These are phyloP conservation scores for Candida pseudofarinosa DNA, from an alignment of 805 yeast species.

Conservation along the genomic window DNA sequence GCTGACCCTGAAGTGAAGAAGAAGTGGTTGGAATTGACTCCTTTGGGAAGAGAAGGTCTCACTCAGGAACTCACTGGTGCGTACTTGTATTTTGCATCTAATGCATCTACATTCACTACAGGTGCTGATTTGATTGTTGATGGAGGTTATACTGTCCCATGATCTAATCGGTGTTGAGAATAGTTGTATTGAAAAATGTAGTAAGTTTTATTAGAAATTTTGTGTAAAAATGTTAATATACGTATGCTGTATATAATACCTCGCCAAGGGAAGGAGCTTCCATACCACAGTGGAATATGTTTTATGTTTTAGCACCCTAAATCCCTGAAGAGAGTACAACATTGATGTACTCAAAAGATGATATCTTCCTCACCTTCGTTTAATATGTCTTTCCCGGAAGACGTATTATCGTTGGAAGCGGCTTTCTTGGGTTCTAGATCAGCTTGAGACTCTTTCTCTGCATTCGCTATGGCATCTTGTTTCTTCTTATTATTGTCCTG, in stretches of 20 bases:
- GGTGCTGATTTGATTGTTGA: slow-evolving; percentile 44
- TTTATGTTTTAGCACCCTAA: too few relatives aligned
- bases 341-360: slow-evolving; percentile 21
- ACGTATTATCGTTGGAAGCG: slow-evolving; percentile 16
- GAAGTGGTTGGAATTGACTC: slow-evolving; percentile 39
- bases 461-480: slow-evolving; percentile 8
- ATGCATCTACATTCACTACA: slow-evolving; percentile 41
- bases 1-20: slow-evolving; percentile 28
- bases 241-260: neutral
- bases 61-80: slow-evolving; percentile 45
- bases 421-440: slow-evolving; percentile 26
- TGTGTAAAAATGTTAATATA: slow-evolving; percentile 1
- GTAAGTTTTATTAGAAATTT: neutral
- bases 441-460: slow-evolving; percentile 19
- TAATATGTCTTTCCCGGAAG: slow-evolving; percentile 22
- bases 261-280: neutral
- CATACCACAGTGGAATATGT: neutral
- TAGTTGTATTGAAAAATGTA: neutral
- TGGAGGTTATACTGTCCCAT: slow-evolving; percentile 43
- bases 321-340: neutral
- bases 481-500: slow-evolving; percentile 36
- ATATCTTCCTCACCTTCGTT: slow-evolving; percentile 45
- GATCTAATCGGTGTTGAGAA: too few relatives aligned
- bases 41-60: slow-evolving; percentile 44
- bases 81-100: slow-evolving; percentile 41